Percentiles rank a stretch among this genome's conserved stretches.
Conservation (phyloP, 2,329 filamentous ascomycete genomes). For the Cladobotryum mycophilum region DNA sequence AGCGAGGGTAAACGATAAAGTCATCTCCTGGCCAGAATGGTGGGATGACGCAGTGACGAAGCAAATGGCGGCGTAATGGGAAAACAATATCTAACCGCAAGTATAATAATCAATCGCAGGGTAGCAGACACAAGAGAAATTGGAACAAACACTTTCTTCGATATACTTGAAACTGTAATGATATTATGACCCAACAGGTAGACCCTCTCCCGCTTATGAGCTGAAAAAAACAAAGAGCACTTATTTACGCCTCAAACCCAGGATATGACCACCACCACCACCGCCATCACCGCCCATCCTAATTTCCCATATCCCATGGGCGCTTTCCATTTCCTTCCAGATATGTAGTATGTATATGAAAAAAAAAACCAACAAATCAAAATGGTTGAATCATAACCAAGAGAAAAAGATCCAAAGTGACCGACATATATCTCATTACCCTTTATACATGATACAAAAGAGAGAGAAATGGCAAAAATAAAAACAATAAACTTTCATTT, state of each 20-base stretch:
- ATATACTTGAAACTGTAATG: not conserved
- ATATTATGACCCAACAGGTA: too few species aligned
- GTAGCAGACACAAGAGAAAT: slow-evolving; percentile 1
- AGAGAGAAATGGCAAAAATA: not conserved
- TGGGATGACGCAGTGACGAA: slow-evolving; percentile 47
- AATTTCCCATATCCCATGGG: too few species aligned
- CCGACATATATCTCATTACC: not conserved
- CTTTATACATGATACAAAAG: not conserved
- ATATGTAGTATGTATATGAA: not conserved
- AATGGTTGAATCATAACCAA: not conserved
- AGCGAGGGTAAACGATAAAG: slow-evolving; percentile 61
- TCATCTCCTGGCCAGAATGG: slow-evolving; percentile 72
- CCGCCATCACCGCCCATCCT: too few species aligned
- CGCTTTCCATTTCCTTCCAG: too few species aligned
- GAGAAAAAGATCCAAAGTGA: not conserved
- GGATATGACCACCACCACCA: too few species aligned
- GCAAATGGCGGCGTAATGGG: not conserved
- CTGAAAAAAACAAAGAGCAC: too few species aligned
- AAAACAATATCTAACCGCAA: too few species aligned
- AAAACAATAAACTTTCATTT: not conserved
- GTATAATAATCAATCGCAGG: too few species aligned
- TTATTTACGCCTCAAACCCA: too few species aligned
- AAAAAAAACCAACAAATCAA: not conserved
- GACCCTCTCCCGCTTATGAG: too few species aligned
- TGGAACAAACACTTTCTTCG: not conserved